Conservation (phyloP, 75 land plant species). For the Azolla pinnata region DNA sequence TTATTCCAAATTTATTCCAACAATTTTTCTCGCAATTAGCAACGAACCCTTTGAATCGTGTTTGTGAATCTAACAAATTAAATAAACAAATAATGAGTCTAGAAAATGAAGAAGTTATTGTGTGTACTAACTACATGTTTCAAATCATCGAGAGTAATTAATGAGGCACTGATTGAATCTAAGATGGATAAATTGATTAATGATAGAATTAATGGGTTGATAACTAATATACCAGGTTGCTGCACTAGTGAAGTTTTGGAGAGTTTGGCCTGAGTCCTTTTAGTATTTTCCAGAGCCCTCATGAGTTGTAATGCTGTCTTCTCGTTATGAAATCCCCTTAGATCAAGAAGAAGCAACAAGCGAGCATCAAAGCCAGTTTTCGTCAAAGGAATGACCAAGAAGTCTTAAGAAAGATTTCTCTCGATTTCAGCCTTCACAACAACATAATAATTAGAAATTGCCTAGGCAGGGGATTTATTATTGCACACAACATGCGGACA, state of each 20-base stretch:
- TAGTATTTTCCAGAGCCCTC: conserved; percentile 1
- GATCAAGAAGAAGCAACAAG: not conserved
- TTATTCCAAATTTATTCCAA: too few species aligned
- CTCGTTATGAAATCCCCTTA: conserved; percentile 10
- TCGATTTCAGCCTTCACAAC: too few species aligned
- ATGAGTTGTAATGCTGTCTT: conserved; percentile 5
- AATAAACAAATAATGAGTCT: too few species aligned
- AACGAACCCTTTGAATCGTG: not conserved
- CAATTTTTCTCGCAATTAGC: not conserved
- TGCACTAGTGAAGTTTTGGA: not conserved
- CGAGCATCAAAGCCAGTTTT: too few species aligned
- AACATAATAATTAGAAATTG: too few species aligned
- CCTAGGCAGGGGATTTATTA: too few species aligned
- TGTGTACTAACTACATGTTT: not conserved
- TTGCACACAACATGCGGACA: too few species aligned
- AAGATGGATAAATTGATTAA: not conserved
- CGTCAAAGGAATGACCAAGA: too few species aligned
- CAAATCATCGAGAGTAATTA: too few species aligned
- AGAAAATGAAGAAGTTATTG: not conserved
- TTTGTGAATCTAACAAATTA: not conserved
- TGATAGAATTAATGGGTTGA: not conserved
- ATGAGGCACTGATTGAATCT: too few species aligned
- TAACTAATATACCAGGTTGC: not conserved
- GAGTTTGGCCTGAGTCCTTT: not conserved
- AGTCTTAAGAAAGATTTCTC: too few species aligned